phyloP scores from a whole-genome alignment of 1,284 basidiomycete genomes.

The Flammula alnicola region DNA sequence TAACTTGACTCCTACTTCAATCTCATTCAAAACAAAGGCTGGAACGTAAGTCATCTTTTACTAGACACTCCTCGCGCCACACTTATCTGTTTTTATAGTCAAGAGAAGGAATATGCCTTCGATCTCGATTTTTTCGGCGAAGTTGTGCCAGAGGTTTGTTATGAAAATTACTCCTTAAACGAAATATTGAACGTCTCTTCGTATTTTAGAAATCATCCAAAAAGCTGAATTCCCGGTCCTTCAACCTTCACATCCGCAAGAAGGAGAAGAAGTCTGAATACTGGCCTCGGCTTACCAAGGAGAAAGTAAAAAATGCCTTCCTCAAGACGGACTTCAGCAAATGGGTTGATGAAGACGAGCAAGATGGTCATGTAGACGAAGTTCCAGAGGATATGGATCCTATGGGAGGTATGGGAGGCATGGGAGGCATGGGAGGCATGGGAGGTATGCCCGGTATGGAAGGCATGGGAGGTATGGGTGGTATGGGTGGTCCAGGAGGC shows the following conservation, averaged over 20 bases:
- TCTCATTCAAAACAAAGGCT: conserved; percentile 75
- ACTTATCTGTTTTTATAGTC: conserved; percentile 43
- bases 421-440: conserved; percentile 47
- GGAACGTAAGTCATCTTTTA: conserved; percentile 60
- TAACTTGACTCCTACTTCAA: conserved; percentile 61
- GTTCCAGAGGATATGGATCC: conserved; percentile 44
- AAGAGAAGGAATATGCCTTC: conserved; percentile 73
- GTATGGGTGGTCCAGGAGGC: conserved; percentile 46
- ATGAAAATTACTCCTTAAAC: not conserved
- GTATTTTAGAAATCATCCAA: conserved; percentile 63
- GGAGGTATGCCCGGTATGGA: conserved; percentile 49
- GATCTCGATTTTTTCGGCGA: conserved; percentile 75
- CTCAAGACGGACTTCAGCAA: conserved; percentile 92
- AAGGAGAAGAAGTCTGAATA: conserved; percentile 77
- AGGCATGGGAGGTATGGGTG: conserved; percentile 47
- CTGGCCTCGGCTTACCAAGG: conserved; percentile 91
- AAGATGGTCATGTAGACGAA: no score
- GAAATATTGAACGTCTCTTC: conserved; percentile 8
- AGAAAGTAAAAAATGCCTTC: conserved; percentile 78
- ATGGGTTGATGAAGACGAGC: conserved; percentile 97
- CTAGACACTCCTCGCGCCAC: not conserved
- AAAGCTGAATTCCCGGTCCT: conserved; percentile 66
- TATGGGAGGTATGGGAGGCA: conserved; percentile 58
- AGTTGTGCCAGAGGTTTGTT: conserved; percentile 71
- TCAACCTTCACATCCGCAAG: conserved; percentile 78